phyloP scores from a whole-genome alignment of 225 moss, liverwort and hornwort genomes.

The Bryum argenteum region DNA sequence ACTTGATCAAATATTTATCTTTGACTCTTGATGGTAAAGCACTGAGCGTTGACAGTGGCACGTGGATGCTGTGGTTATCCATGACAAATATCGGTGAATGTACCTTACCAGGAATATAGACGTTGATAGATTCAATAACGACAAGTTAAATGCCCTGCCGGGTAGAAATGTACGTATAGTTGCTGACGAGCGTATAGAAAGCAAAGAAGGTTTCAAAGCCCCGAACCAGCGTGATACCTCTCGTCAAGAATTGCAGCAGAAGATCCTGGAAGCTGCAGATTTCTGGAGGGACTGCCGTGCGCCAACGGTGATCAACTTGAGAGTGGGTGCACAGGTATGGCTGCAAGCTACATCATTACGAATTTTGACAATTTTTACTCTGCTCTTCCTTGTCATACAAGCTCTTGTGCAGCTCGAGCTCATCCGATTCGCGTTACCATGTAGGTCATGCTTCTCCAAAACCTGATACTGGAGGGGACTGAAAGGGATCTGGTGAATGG shows the following conservation, averaged over 20 bases:
- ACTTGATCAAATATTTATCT: not conserved
- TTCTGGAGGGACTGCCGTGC: constrained; percentile 70
- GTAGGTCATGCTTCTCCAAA: constrained; percentile 78
- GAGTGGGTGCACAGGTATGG: constrained; percentile 77
- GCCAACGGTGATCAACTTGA: constrained; percentile 48
- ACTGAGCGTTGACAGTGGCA: not conserved
- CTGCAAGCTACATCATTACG: not conserved
- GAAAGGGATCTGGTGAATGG: constrained; percentile 68
- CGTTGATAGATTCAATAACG: constrained; percentile 59
- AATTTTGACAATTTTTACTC: not conserved
- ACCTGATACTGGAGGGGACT: constrained; percentile 57
- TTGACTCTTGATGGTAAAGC: not conserved
- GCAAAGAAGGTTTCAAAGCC: constrained; percentile 1
- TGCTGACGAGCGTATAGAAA: constrained; percentile 46
- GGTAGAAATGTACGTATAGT: constrained; percentile 45
- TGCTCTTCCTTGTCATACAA: not conserved
- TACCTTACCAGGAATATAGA: constrained; percentile 58
- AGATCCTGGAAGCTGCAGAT: constrained; percentile 41
- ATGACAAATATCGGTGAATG: constrained; percentile 11
- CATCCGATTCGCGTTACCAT: not conserved
- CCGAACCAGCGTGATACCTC: constrained; percentile 8
- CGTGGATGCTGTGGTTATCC: not conserved
- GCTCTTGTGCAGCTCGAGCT: constrained; percentile 14
- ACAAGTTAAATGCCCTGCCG: constrained; percentile 50
- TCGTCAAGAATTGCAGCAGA: constrained; percentile 40